Evolutionary conservation across 2,329 filamentous ascomycete species (phyloP), one percentile per base, ranked within the genome.

Genomic region (Trichoderma polysporum): DNA sequence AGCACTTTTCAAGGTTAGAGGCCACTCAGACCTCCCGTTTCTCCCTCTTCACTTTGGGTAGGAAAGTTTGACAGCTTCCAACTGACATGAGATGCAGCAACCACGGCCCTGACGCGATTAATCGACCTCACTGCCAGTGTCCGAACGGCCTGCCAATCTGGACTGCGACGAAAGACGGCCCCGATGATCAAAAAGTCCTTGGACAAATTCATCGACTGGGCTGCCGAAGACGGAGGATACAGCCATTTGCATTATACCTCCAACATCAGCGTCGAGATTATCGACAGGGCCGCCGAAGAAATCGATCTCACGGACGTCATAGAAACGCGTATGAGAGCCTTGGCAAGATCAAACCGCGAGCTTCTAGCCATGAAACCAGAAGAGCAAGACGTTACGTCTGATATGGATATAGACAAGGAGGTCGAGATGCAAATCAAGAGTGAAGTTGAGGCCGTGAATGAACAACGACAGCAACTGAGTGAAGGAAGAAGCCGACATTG

Each of bases 211-310:
- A 58, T 79, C n/a, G 73, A 69, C 22, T 82, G 80, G 80, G 79
- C 80, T 0, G 77, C 78, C n/a, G 73, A 76, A 15, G 80, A 82
- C 39, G 80, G 78, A 19, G 74, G 74, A 27, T 81, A 79, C 69
- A 68, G 70, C 7, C 69, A 76, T 45, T 71, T 78, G 3, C 71
- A 75, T 2, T 73, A 76, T 33, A 72, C 80, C 2, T 79, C 80
- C 13, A 82, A 82, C 66, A 73, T 81, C 37, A 69, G 79, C 29
- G 74, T 76, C 27, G 79, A 79, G 57, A 69, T 78, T 4, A 70
- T 82, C 47, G 75, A 81, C 56, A 74, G 73, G 0, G 68, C 58
- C 4, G 67, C 74, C 66, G 68, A 68, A 8, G 72, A 77, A 57
- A 50, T 69, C 17, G 73, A 73, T 15, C 78, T 81, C 59, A 76